Evolutionary conservation across 192 early-diverging fungal species (phyloP).

Genomic region (Coemansia sp.): DNA sequence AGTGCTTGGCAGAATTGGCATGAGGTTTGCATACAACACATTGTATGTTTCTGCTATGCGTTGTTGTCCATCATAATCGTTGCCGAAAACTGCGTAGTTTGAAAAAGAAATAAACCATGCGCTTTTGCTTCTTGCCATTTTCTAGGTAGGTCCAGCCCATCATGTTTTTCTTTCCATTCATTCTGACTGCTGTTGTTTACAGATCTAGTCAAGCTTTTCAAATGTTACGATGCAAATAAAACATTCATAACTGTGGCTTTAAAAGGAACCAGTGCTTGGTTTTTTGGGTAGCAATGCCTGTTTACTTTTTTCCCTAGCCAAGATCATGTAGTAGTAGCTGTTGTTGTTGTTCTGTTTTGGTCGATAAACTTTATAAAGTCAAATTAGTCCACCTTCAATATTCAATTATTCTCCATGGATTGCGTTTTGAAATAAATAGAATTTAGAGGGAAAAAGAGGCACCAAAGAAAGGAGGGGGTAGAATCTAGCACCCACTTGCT

Average conservation of each 20-base stretch:
- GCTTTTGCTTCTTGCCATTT: constrained; percentile 3
- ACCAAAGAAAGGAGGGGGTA: not conserved
- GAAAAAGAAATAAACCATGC: constrained; percentile 2
- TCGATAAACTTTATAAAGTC: constrained; percentile 6
- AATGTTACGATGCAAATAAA: not conserved
- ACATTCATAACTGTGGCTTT: not conserved
- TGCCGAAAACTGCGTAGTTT: constrained; percentile 2
- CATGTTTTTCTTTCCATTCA: not conserved
- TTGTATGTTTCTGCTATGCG: constrained; percentile 2
- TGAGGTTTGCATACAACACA: constrained; percentile 8
- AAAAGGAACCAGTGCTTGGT: not conserved
- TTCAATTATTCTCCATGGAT: too few relatives aligned
- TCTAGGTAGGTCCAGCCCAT: not conserved
- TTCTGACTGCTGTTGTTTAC: not conserved
- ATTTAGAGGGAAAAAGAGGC: not conserved
- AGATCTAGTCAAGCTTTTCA: not conserved
- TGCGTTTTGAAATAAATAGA: not conserved
- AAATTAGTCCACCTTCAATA: not conserved
- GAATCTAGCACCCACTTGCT: not conserved
- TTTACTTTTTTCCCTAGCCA: not conserved
- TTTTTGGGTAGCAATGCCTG: not conserved
- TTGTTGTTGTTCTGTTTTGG: not conserved
- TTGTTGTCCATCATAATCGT: constrained; percentile 3
- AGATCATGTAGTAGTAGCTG: not conserved
- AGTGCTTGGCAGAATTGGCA: constrained; percentile 3